Evolutionary conservation across 345 rosid genomes (phyloP).

Genomic region (Geranium rotundifolium): DNA sequence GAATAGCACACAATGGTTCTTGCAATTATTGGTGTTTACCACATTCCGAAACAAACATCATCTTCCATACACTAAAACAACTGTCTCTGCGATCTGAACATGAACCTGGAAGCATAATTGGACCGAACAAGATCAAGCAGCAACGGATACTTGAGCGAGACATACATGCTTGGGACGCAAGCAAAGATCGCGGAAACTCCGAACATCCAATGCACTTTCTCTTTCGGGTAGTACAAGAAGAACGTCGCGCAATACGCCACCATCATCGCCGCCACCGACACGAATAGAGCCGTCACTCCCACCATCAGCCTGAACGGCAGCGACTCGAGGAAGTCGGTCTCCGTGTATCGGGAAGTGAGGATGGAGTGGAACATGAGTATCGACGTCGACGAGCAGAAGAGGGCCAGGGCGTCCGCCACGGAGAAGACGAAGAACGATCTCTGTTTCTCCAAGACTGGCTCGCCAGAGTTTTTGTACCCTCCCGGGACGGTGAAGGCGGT

Average conservation of each 20-base stretch:
- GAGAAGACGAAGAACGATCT: slow-evolving; percentile 15
- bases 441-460: slow-evolving; percentile 11
- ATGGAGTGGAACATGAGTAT: slow-evolving; percentile 30
- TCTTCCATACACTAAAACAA: not conserved
- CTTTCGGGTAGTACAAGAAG: not conserved
- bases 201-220: not conserved
- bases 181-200: not conserved
- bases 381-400: slow-evolving; percentile 26
- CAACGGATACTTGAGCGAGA: not conserved
- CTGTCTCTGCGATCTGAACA: not conserved
- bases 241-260: slow-evolving; percentile 21
- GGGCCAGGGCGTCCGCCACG: slow-evolving; percentile 18
- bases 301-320: slow-evolving; percentile 27
- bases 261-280: slow-evolving; percentile 34
- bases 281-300: too few species aligned
- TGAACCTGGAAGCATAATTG: not conserved
- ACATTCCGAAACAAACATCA: too few species aligned
- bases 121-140: not conserved
- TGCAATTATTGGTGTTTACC: too few species aligned
- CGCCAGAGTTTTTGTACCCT: slow-evolving; percentile 17
- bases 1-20: too few species aligned
- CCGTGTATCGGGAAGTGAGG: slow-evolving; percentile 32
- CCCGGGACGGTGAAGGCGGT: slow-evolving; percentile 36
- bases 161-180: not conserved
- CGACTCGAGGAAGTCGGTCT: slow-evolving; percentile 24